phyloP scores from a whole-genome alignment of 1,139 yeast species.

The Arxiozyma bovina region DNA sequence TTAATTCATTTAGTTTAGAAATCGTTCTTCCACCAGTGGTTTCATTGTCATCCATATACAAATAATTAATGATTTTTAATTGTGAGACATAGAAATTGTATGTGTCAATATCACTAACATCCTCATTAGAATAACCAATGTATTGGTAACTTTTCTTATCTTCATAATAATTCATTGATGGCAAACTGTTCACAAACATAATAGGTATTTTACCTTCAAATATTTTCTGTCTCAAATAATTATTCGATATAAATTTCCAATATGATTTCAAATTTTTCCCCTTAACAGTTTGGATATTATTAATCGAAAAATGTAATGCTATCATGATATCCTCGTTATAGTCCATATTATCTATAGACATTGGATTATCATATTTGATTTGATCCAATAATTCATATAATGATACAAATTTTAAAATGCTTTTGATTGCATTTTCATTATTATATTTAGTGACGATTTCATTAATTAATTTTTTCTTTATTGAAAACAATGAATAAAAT shows the following conservation, averaged over 20 bases:
- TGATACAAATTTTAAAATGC: background rate
- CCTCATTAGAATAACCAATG: background rate
- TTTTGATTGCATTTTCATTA: background rate
- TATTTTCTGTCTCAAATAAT: slow-evolving; percentile 21
- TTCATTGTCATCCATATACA: background rate
- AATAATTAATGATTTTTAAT: background rate
- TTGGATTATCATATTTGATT: background rate
- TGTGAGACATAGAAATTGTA: slow-evolving; percentile 1
- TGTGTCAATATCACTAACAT: background rate
- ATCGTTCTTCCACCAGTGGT: background rate
- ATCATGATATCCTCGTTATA: slow-evolving; percentile 21
- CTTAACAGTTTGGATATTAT: slow-evolving; percentile 13
- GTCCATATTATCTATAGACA: slow-evolving; percentile 5
- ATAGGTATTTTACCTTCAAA: slow-evolving; percentile 20
- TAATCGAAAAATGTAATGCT: slow-evolving; percentile 17
- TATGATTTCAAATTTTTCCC: slow-evolving; percentile 15
- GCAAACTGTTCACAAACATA: background rate
- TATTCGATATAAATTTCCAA: slow-evolving; percentile 23
- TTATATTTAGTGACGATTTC: background rate
- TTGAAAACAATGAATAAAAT: background rate
- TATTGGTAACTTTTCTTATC: background rate
- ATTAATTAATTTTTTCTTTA: background rate
- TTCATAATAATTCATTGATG: background rate
- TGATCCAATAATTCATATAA: background rate
- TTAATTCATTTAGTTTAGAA: background rate